Conservation (phyloP, 2,329 filamentous ascomycete species). For the Aspergillus pseudoterreus region DNA sequence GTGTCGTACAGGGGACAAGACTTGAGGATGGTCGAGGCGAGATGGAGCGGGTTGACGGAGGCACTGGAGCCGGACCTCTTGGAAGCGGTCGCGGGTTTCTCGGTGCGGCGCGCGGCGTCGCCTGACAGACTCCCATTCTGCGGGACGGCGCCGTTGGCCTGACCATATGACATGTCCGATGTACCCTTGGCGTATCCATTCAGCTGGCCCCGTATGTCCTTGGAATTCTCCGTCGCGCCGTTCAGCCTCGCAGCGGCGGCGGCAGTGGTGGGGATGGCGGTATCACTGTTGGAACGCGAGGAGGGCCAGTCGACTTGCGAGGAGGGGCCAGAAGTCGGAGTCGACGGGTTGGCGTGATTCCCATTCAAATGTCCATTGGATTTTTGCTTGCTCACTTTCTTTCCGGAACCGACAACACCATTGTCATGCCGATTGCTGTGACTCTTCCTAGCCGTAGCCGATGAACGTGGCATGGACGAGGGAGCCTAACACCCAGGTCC, state of each 20-base stretch:
- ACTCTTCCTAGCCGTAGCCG: constrained; percentile 51
- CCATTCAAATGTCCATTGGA: constrained; percentile 55
- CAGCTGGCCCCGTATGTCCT: constrained; percentile 30
- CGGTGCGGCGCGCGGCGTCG: constrained; percentile 28
- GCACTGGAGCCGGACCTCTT: constrained; percentile 34
- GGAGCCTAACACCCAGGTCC: constrained; percentile 40
- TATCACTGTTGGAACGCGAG: constrained; percentile 38
- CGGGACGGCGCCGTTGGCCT: constrained; percentile 27
- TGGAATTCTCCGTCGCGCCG: constrained; percentile 27
- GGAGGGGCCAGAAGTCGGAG: constrained; percentile 31
- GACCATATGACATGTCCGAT: constrained; percentile 34
- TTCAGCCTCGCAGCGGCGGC: constrained; percentile 23
- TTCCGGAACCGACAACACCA: constrained; percentile 76
- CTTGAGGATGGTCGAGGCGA: constrained; percentile 80
- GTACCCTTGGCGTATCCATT: constrained; percentile 35
- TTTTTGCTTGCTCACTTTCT: constrained; percentile 60
- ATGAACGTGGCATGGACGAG: constrained; percentile 50
- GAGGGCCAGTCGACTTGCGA: constrained; percentile 39
- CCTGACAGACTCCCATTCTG: constrained; percentile 28
- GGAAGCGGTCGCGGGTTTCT: constrained; percentile 22
- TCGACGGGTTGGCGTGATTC: constrained; percentile 40
- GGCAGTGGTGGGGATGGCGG: constrained; percentile 25
- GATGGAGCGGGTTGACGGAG: constrained; percentile 68
- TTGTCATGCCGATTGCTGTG: constrained; percentile 79
- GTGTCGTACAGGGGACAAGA: constrained; percentile 92